Evolutionary conservation across 106 monocot species (phyloP).

Genomic region (Gastrodia elata): DNA sequence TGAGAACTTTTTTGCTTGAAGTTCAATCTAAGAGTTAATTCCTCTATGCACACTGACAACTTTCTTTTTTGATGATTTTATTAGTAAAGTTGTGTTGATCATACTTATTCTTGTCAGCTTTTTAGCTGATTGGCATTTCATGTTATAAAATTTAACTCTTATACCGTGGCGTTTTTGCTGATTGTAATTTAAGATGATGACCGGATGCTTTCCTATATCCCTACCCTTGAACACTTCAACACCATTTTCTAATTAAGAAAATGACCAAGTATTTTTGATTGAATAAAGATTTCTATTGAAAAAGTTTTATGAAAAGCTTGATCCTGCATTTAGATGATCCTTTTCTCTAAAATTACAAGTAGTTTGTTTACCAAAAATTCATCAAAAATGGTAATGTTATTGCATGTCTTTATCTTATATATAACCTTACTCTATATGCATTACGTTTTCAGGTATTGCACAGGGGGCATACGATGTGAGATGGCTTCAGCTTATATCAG

Average conservation of each 20-base stretch:
- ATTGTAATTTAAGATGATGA: neutral
- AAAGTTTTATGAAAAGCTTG: neutral
- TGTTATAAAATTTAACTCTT: neutral
- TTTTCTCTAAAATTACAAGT: neutral
- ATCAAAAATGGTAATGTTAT: neutral
- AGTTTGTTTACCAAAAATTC: neutral
- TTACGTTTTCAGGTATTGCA: constrained; percentile 76
- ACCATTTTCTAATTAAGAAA: neutral
- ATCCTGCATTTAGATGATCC: neutral
- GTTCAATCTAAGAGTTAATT: too few species aligned
- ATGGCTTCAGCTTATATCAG: constrained; percentile 96
- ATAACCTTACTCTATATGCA: neutral
- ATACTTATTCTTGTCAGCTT: too few species aligned
- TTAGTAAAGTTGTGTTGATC: too few species aligned
- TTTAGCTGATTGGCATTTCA: too few species aligned
- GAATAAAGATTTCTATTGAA: neutral
- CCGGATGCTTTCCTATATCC: neutral
- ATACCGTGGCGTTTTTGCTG: neutral
- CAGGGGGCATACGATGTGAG: constrained; percentile 97
- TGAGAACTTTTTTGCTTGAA: too few species aligned
- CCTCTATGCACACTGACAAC: too few species aligned
- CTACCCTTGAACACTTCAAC: neutral
- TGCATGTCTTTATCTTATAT: neutral
- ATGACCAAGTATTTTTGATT: neutral
- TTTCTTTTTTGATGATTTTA: too few species aligned